Percentiles rank a stretch among this genome's conserved stretches.
phyloP scores from a whole-genome alignment of 257 asterid genomes.

The Penstemon eatonii region DNA sequence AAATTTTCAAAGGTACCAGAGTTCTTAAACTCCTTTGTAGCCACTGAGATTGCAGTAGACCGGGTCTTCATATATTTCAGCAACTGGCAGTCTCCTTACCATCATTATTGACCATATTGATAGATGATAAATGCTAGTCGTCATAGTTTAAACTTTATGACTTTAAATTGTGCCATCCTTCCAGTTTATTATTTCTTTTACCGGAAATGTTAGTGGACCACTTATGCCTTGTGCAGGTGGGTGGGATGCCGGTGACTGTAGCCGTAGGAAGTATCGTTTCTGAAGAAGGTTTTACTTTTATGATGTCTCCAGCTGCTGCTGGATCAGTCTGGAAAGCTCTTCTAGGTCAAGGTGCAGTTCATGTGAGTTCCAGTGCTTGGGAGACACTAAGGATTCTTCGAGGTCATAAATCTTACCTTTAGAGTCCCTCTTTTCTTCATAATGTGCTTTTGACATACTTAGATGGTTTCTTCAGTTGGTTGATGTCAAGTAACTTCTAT shows the following conservation, averaged over 20 bases:
- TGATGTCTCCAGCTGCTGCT: slow-evolving; percentile 73
- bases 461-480: slow-evolving; percentile 1
- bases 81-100: slow-evolving; percentile 2
- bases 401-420: slow-evolving; percentile 45
- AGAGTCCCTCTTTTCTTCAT: slow-evolving; percentile 14
- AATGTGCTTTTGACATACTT: slow-evolving; percentile 6
- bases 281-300: slow-evolving; percentile 76
- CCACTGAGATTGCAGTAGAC: slow-evolving; percentile 1
- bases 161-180: slow-evolving; percentile 4
- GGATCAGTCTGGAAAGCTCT: slow-evolving; percentile 70
- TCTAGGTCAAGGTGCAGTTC: slow-evolving; percentile 64
- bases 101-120: background rate
- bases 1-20: background rate
- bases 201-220: background rate
- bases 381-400: slow-evolving; percentile 86
- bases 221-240: slow-evolving; percentile 55
- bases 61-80: slow-evolving; percentile 5
- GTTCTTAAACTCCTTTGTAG: slow-evolving; percentile 21
- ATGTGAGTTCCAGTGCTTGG: slow-evolving; percentile 79
- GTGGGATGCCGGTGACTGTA: slow-evolving; percentile 85
- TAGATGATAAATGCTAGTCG: slow-evolving; percentile 19
- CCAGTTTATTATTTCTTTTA: slow-evolving; percentile 18
- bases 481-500: slow-evolving; percentile 11
- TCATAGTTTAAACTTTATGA: background rate
- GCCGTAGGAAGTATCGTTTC: slow-evolving; percentile 82